A percentile compares a stretch with the other conserved stretches of the same genome.
These are phyloP conservation scores for Amanita rimosa DNA, from an alignment of 768 basidiomycete species.

Conservation along the genomic window DNA sequence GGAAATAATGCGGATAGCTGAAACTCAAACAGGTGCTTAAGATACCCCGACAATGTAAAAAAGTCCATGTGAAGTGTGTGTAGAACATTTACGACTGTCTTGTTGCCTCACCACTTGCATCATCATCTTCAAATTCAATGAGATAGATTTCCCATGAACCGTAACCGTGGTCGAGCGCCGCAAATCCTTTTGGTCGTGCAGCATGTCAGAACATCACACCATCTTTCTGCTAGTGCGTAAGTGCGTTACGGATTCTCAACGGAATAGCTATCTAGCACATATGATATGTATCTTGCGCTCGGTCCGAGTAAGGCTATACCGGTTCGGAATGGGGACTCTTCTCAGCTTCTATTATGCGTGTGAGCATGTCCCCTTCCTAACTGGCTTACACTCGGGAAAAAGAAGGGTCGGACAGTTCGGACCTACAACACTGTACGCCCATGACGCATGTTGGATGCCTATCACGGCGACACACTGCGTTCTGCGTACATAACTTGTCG, in stretches of 20 bases:
- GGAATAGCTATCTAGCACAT: not conserved
- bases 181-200: slow-evolving; percentile 2
- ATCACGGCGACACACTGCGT: not conserved
- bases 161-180: not conserved
- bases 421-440: not conserved
- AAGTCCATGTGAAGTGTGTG: not conserved
- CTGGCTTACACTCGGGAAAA: not conserved
- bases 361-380: not conserved
- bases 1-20: slow-evolving; percentile 75
- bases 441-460: not conserved
- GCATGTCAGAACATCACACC: not conserved
- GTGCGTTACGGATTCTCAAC: not conserved
- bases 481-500: too few species aligned
- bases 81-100: not conserved
- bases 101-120: not conserved
- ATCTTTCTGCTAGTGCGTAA: not conserved
- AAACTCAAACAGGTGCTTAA: slow-evolving; percentile 18
- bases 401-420: not conserved
- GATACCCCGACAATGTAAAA: not conserved
- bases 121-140: not conserved
- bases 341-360: not conserved
- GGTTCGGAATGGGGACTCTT: not conserved
- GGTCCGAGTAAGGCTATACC: not conserved
- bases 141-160: not conserved
- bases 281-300: not conserved